Conservation (phyloP, 805 yeast species). For the Zygosaccharomyces kombuchaensis region DNA sequence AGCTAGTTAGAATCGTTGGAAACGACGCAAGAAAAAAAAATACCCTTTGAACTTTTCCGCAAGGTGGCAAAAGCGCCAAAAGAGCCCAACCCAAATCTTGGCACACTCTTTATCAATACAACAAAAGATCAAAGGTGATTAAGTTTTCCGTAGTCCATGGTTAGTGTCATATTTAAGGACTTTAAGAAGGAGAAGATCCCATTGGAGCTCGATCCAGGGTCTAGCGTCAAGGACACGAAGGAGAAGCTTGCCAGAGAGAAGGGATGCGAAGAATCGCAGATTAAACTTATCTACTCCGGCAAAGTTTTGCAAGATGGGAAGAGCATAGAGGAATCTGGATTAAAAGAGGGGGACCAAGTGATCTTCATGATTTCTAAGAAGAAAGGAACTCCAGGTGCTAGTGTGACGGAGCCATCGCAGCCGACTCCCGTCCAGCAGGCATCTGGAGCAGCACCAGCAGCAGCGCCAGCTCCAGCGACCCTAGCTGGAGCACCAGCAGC, state of each 20-base stretch:
- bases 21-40: not conserved
- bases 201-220: constrained; percentile 66
- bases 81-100: not conserved
- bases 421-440: constrained; percentile 16
- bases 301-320: constrained; percentile 84
- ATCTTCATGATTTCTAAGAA: constrained; percentile 83
- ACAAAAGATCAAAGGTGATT: not conserved
- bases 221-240: constrained; percentile 67
- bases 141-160: constrained; percentile 15
- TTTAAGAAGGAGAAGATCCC: constrained; percentile 87
- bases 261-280: constrained; percentile 63
- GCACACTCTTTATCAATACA: not conserved
- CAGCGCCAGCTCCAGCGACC: constrained; percentile 19
- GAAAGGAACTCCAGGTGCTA: constrained; percentile 29
- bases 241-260: constrained; percentile 65
- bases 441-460: constrained; percentile 4
- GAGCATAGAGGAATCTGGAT: constrained; percentile 62
- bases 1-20: not conserved
- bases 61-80: constrained; percentile 7
- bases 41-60: not conserved
- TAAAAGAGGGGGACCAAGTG: constrained; percentile 80
- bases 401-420: constrained; percentile 26
- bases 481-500: constrained; percentile 15
- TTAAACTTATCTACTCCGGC: constrained; percentile 89
- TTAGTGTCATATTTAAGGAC: constrained; percentile 58